Evolutionary conservation across 108 stramenopile species (phyloP), one percentile per base, ranked within the genome.

Genomic region (Pseudonitzschia multiseries): DNA sequence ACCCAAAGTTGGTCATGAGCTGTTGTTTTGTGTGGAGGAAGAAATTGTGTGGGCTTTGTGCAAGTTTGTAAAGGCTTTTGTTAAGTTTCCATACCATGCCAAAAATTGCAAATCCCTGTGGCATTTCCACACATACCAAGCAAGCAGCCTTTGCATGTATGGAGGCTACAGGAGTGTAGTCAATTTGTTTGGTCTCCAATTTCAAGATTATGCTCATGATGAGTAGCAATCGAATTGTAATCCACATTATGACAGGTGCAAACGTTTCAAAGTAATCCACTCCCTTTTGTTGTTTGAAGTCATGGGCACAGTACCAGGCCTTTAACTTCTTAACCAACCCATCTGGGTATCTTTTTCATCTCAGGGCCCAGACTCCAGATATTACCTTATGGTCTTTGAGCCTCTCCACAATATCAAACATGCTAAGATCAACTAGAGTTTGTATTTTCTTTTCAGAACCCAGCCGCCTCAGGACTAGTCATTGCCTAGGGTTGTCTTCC

Each of bases 171-270:
- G 69, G 48, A 44, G 70, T n/a, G n/a, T n/a, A 83, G 62, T 89
- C 84, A 24, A 81, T 72, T 29, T 79, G 79, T 24, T 50, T 44
- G 4, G 79, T 83, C 17, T 60, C 74, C 29, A 83, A 54, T 0
- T 57, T 74, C 21, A 80, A 36, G 18, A 78, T 32, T 4, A 76
- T 56, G 22, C 71, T 65, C 53, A 82, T 48, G 0, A 71, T 27
- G 0, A 86, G 65, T 26, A 83, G 21, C 12, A 79, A 22, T 1
- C 82, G 69, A 21, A 86, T 69, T 26, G 82, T 86, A 32, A 66
- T 69, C 86, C 86, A 87, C 17, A 68, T 51, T 0, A 87, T 81
- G 6, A 85, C 82, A 22, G 87, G 84, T 57, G 84, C 61, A 44
- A 69, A 84, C 0, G 72, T 70, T 28, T 76, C 75, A 68, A 59